phyloP scores from a whole-genome alignment of 1,139 yeast species.

The Candida pseudoviswanathii region DNA sequence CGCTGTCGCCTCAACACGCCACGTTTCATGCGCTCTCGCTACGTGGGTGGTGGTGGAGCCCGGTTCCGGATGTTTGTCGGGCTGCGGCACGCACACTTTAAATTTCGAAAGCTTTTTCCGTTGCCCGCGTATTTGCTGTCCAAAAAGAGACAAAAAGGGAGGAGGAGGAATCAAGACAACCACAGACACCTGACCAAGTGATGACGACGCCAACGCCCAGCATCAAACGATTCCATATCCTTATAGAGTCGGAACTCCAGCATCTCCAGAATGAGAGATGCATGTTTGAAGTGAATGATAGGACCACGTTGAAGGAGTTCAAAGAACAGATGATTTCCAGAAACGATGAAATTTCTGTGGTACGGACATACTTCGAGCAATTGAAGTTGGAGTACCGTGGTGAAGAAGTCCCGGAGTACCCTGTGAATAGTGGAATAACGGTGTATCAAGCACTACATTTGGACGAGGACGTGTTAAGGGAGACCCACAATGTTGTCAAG shows the following conservation, averaged over 20 bases:
- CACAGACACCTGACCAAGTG: background rate
- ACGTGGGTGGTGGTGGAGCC: too few species aligned
- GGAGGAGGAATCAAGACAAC: background rate
- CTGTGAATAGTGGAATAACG: constrained; percentile 11
- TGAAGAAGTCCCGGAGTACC: constrained; percentile 13
- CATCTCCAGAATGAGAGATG: constrained; percentile 24
- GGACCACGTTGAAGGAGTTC: constrained; percentile 26
- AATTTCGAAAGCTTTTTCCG: too few species aligned
- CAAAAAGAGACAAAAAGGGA: background rate
- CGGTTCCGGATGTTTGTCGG: too few species aligned
- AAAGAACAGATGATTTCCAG: constrained; percentile 25
- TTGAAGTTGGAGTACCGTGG: constrained; percentile 21
- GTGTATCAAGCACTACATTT: constrained; percentile 19
- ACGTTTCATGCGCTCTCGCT: too few species aligned
- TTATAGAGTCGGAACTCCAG: constrained; percentile 20
- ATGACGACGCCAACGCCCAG: background rate
- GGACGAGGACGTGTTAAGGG: constrained; percentile 14
- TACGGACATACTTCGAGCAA: constrained; percentile 34
- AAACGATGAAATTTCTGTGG: constrained; percentile 26
- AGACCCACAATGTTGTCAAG: constrained; percentile 14
- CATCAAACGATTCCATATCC: constrained; percentile 11
- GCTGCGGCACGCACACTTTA: too few species aligned
- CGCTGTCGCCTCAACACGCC: too few species aligned
- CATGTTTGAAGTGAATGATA: constrained; percentile 26
- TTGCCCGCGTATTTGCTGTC: too few species aligned